Base-by-base conservation (phyloP, 176 grass and related monocot genomes). In the Thinopyrum elongatum region DNA sequence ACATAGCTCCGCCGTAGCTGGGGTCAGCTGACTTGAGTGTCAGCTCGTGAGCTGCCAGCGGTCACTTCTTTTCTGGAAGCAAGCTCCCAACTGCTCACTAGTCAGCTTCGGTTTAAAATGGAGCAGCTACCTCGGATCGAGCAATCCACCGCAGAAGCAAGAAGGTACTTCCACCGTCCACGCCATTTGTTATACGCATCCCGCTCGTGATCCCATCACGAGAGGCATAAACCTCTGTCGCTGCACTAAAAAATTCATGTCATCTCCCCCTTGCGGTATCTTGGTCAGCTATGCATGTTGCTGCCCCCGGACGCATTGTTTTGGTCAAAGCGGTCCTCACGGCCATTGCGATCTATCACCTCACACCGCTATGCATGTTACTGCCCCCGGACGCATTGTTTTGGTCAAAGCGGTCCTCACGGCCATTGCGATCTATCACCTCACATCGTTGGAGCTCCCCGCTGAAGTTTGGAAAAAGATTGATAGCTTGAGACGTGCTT, bases 111-210 rank as follows among this genome's bases (percentile, higher is more conserved):
- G 11, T 68, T 68, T 15, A 6, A 53, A 34, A 53, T 10, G 19
- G 21, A 53, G 27, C 65, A 34, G 66, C 47, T 27, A 2, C 68
- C 81, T 73, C 23, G 81, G 68, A 85, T 85, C 83, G 26, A 67
- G 62, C 74, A 78, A 39, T 74, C 27, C 38, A 65, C 74, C 4
- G 21, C 42, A 82, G 57, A 19, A 62, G 55, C 28, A 82, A 82
- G 47, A 12, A 77, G 49, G 10, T 3, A 22, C 19, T 9, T 14
- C 72, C 83, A 85, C 71, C 83, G 83, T 19, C 83, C 83, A 77
- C 5, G 8, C 74, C 34, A 6, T 41, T 68, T 69, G n/a, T 68
- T 55, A 29, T 28, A 15, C 47, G 19, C 70, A 6, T 17, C 13
- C 53, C 10, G 31, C 49, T 21, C 81, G 23, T 74, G 81, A 83